phyloP scores from a whole-genome alignment of 2,329 filamentous ascomycete species.

The Emmonsia crescens region DNA sequence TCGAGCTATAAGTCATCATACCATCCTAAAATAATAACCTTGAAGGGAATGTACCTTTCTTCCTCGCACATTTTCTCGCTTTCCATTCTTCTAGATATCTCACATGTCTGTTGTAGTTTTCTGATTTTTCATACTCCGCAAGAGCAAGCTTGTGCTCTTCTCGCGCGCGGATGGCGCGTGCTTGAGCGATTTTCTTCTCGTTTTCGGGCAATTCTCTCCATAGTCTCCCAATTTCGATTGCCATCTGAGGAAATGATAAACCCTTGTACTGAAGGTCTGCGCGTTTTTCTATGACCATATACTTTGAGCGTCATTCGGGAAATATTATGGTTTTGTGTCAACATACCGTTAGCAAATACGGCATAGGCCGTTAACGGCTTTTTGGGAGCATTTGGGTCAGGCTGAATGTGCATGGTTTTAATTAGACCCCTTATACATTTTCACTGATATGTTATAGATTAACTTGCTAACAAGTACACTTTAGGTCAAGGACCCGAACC shows the following conservation, averaged over 20 bases:
- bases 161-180: constrained; percentile 2
- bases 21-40: neutral
- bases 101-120: constrained; percentile 2
- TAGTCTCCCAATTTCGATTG: constrained; percentile 7
- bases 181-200: constrained; percentile 6
- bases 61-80: constrained; percentile 4
- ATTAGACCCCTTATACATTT: neutral
- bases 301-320: neutral
- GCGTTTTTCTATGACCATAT: constrained; percentile 6
- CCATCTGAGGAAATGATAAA: constrained; percentile 9
- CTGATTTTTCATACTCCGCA: constrained; percentile 5
- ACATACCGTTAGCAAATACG: constrained; percentile 7
- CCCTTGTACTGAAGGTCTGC: constrained; percentile 5
- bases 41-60: constrained; percentile 2
- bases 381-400: constrained; percentile 8
- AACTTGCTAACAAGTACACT: neutral
- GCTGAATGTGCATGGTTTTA: neutral
- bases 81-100: constrained; percentile 7
- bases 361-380: constrained; percentile 9
- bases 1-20: neutral
- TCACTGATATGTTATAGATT: neutral
- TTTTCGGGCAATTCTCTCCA: constrained; percentile 8
- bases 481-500: constrained; percentile 2
- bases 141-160: constrained; percentile 6
- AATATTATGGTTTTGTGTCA: neutral